A percentile compares a stretch with the other conserved stretches of the same genome.
phyloP scores from a whole-genome alignment of 768 basidiomycete genomes.

The Phaffia tasmanica region DNA sequence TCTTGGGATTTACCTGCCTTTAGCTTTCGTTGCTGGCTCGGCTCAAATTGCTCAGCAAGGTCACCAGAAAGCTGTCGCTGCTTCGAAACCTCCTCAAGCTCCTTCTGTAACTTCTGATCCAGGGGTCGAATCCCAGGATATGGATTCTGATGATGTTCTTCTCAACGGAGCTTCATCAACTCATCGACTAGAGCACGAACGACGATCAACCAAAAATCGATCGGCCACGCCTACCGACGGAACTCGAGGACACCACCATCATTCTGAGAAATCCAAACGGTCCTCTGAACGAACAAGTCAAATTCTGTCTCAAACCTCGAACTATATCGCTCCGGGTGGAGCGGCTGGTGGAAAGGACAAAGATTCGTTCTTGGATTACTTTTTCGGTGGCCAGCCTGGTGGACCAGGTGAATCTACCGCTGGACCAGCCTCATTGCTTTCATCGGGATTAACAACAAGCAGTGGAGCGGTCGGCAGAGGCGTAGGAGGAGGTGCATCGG shows the following conservation, averaged over 20 bases:
- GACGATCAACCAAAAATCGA: slow-evolving; percentile 59
- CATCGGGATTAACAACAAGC: slow-evolving; percentile 8
- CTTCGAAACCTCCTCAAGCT: not conserved
- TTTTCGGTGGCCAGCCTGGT: slow-evolving; percentile 74
- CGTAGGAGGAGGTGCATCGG: slow-evolving; percentile 20
- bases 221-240: slow-evolving; percentile 30
- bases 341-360: slow-evolving; percentile 3
- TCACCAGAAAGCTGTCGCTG: slow-evolving; percentile 3
- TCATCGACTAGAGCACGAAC: slow-evolving; percentile 44
- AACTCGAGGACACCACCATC: slow-evolving; percentile 36
- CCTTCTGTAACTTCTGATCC: slow-evolving; percentile 15
- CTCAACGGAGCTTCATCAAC: slow-evolving; percentile 18
- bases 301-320: too few relatives aligned
- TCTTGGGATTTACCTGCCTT: too few relatives aligned
- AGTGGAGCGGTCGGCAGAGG: slow-evolving; percentile 26
- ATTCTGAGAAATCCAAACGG: not conserved
- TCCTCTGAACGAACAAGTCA: slow-evolving; percentile 6
- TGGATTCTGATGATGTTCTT: slow-evolving; percentile 43
- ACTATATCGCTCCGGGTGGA: too few relatives aligned
- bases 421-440: slow-evolving; percentile 12
- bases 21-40: slow-evolving; percentile 26
- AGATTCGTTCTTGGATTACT: slow-evolving; percentile 92
- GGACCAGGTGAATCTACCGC: slow-evolving; percentile 41
- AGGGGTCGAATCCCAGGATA: slow-evolving; percentile 45
- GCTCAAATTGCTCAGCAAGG: slow-evolving; percentile 25